A percentile compares a stretch with the other conserved stretches of the same genome.
These are phyloP conservation scores for Codiaeum variegatum DNA, from an alignment of 441 rosid species.

Conservation along the genomic window DNA sequence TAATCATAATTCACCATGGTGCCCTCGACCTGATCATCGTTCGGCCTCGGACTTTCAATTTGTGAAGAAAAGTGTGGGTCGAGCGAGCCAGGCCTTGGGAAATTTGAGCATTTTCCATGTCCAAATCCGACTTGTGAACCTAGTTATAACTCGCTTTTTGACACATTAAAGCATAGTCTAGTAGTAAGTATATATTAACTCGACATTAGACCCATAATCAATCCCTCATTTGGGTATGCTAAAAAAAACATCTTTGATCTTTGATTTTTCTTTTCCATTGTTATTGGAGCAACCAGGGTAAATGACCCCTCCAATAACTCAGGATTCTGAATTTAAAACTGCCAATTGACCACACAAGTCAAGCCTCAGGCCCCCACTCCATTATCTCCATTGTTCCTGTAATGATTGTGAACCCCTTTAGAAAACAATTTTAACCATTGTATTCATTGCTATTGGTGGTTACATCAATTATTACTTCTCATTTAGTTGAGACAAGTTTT, in stretches of 20 bases:
- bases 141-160: too few species aligned
- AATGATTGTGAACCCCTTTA: slow-evolving; percentile 11
- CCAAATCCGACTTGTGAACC: too few species aligned
- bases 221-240: too few species aligned
- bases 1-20: slow-evolving; percentile 2
- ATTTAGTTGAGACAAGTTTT: slow-evolving; percentile 13
- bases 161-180: too few species aligned
- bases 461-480: slow-evolving; percentile 2
- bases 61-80: too few species aligned
- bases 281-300: background rate
- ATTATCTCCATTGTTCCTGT: background rate
- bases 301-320: background rate
- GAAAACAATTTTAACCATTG: slow-evolving; percentile 2
- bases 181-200: too few species aligned
- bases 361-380: background rate
- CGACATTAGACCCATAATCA: too few species aligned
- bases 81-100: too few species aligned
- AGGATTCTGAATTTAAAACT: background rate
- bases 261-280: background rate
- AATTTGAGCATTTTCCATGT: too few species aligned
- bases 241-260: background rate
- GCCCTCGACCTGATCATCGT: too few species aligned
- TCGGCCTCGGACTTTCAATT: too few species aligned
- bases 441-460: slow-evolving; percentile 6
- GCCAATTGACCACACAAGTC: background rate